phyloP scores from a whole-genome alignment of 805 yeast genomes.

The Vanderwaltozyma verrucispora region DNA sequence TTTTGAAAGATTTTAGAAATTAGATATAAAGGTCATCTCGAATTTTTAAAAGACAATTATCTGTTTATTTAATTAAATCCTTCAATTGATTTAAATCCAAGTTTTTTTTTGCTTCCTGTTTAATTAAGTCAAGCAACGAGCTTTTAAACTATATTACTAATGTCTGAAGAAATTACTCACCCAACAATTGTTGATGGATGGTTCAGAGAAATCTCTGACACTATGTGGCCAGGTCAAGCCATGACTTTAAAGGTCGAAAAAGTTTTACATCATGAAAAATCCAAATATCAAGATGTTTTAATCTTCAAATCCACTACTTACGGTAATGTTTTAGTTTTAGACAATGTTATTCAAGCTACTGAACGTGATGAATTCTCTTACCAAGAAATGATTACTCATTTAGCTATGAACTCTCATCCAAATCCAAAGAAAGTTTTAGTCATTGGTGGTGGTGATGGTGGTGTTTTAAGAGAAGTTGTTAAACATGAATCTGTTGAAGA shows the following conservation, averaged over 20 bases:
- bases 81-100: too few relatives aligned
- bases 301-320: constrained; percentile 89
- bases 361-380: constrained; percentile 96
- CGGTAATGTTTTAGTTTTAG: constrained; percentile 92
- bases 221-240: constrained; percentile 99
- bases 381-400: constrained; percentile 97
- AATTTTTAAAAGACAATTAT: too few relatives aligned
- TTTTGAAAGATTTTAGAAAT: too few relatives aligned
- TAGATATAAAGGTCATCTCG: too few relatives aligned
- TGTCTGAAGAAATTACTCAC: constrained; percentile 32
- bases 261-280: constrained; percentile 72
- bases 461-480: constrained; percentile 89
- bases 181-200: constrained; percentile 62
- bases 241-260: constrained; percentile 84
- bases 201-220: constrained; percentile 91
- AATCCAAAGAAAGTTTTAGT: constrained; percentile 89
- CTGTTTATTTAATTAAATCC: too few relatives aligned
- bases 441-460: constrained; percentile 99
- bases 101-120: too few relatives aligned
- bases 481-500: constrained; percentile 81
- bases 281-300: constrained; percentile 86
- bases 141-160: constrained; percentile 1
- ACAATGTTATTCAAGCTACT: constrained; percentile 90
- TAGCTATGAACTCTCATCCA: constrained; percentile 88
- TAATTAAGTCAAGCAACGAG: not conserved